A percentile compares a stretch with the other conserved stretches of the same genome.
These are phyloP conservation scores for Aureobasidium melanogenum DNA, from an alignment of 2,329 filamentous ascomycete species.

Conservation along the genomic window DNA sequence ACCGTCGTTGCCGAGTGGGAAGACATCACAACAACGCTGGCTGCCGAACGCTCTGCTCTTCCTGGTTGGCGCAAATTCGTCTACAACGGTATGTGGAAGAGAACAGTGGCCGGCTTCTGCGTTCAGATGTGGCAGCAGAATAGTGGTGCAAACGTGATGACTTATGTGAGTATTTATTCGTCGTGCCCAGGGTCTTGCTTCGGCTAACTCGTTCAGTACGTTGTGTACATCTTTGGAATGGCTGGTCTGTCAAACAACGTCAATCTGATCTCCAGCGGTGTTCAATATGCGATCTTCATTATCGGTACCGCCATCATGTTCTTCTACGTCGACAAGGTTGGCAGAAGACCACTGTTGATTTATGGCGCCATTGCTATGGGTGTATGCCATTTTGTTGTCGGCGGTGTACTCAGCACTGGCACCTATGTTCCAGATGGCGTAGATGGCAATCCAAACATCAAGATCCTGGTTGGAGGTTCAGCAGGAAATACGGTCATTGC, in stretches of 20 bases:
- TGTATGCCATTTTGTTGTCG: slow-evolving; percentile 39
- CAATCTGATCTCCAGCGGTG: slow-evolving; percentile 32
- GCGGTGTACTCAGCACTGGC: slow-evolving; percentile 36
- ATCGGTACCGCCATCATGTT: slow-evolving; percentile 33
- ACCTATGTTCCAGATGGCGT: slow-evolving; percentile 36
- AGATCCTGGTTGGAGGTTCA: slow-evolving; percentile 43
- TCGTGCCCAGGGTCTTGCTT: neutral
- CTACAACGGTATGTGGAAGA: slow-evolving; percentile 50
- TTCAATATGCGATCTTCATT: slow-evolving; percentile 36
- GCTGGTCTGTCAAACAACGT: slow-evolving; percentile 46
- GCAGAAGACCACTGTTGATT: slow-evolving; percentile 32
- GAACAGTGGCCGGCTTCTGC: slow-evolving; percentile 46
- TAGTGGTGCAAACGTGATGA: slow-evolving; percentile 20
- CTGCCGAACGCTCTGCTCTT: slow-evolving; percentile 31
- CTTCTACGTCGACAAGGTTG: slow-evolving; percentile 34
- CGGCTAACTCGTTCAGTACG: slow-evolving; percentile 23
- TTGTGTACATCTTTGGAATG: slow-evolving; percentile 54
- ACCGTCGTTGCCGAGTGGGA: slow-evolving; percentile 41
- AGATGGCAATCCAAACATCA: slow-evolving; percentile 41
- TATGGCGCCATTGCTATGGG: slow-evolving; percentile 36
- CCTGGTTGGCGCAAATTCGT: slow-evolving; percentile 37
- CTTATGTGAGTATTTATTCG: neutral
- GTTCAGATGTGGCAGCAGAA: slow-evolving; percentile 51
- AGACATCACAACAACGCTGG: slow-evolving; percentile 36
- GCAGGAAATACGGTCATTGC: slow-evolving; percentile 55